Percentiles rank a stretch among this genome's conserved stretches.
These are phyloP conservation scores for Naematelia encephala DNA, from an alignment of 768 basidiomycete species.

Conservation along the genomic window DNA sequence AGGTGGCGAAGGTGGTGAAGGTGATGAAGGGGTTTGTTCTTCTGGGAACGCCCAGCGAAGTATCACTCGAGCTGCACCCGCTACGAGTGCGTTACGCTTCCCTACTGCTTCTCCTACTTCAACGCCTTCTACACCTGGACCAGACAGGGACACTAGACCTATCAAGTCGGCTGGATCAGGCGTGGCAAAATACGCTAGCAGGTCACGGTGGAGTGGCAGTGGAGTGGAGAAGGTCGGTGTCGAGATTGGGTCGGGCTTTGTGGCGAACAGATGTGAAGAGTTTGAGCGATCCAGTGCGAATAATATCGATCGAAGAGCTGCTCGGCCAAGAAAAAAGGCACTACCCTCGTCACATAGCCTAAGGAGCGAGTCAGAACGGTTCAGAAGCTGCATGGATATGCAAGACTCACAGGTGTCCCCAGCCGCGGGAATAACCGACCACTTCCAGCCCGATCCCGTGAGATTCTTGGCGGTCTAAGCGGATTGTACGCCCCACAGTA, in stretches of 20 bases:
- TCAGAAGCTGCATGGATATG: not conserved
- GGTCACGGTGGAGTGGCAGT: constrained; percentile 28
- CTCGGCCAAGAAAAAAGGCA: constrained; percentile 40
- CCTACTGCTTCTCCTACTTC: constrained; percentile 27
- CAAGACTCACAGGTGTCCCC: constrained; percentile 44
- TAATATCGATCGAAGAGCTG: constrained; percentile 39
- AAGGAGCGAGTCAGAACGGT: not conserved
- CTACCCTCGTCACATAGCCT: constrained; percentile 50
- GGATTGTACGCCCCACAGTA: constrained; percentile 37
- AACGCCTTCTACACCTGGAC: constrained; percentile 8
- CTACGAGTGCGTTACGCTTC: constrained; percentile 40
- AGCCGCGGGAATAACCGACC: constrained; percentile 35
- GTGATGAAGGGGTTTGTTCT: constrained; percentile 2
- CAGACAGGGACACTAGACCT: constrained; percentile 26
- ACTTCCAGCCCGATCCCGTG: constrained; percentile 18
- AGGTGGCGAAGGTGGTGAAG: constrained; percentile 14
- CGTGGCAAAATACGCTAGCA: constrained; percentile 37
- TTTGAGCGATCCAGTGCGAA: constrained; percentile 24
- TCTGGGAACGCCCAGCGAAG: constrained; percentile 39
- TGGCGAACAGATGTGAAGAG: constrained; percentile 18
- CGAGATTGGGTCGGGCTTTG: not conserved
- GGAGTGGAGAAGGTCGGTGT: not conserved
- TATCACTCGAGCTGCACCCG: constrained; percentile 38
- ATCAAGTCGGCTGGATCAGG: constrained; percentile 35
- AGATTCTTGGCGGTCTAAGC: constrained; percentile 1